Percentiles rank a stretch among this genome's conserved stretches.
Conservation (phyloP, 345 rosid species). For the Eucalyptus curtisii region DNA sequence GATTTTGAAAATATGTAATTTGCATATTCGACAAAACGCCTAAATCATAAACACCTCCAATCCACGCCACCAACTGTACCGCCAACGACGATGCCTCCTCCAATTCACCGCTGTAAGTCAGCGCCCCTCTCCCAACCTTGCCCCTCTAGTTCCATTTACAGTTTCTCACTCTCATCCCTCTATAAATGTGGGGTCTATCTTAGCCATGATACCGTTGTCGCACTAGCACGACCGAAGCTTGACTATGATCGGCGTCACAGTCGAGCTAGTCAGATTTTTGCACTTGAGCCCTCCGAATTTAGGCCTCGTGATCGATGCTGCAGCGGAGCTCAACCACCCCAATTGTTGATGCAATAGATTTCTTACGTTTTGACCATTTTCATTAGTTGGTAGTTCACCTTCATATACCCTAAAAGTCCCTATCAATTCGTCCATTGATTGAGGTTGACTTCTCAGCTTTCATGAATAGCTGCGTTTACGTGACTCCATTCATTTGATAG, state of each 20-base stretch:
- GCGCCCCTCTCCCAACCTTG: neutral
- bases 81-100: neutral
- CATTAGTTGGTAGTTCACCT: neutral
- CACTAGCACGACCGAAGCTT: neutral
- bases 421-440: neutral
- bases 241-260: neutral
- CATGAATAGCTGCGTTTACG: neutral
- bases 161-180: neutral
- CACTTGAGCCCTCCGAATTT: neutral
- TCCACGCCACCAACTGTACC: neutral
- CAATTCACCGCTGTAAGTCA: neutral
- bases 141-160: neutral
- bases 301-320: neutral
- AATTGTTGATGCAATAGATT: neutral
- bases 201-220: neutral
- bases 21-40: neutral
- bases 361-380: neutral
- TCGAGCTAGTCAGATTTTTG: neutral
- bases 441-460: neutral
- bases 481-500: neutral
- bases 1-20: neutral
- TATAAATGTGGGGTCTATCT: neutral
- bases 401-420: neutral
- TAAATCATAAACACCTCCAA: neutral
- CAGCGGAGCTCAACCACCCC: neutral